These are phyloP conservation scores for Mycena metata DNA, from an alignment of 768 basidiomycete species.

Conservation along the genomic window DNA sequence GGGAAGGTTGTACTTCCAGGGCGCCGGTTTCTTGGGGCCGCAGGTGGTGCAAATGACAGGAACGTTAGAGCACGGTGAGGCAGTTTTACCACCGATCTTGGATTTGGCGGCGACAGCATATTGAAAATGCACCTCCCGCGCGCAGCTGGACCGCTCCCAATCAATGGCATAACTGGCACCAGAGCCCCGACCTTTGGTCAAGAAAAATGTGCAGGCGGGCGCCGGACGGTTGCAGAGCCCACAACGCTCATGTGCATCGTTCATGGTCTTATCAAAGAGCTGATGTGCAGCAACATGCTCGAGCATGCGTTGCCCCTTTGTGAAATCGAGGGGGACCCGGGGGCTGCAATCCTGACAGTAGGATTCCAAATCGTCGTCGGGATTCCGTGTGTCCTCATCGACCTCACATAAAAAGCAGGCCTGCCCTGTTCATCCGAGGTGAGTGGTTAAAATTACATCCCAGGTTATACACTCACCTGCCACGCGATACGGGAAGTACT, in stretches of 20 bases:
- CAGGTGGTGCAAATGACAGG: slow-evolving; percentile 2
- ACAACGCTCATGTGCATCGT: not conserved
- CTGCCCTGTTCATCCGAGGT: not conserved
- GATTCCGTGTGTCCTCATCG: not conserved
- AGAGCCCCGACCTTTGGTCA: not conserved
- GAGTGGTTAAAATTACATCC: too few species aligned
- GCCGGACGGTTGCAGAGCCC: not conserved
- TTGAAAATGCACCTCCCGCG: not conserved
- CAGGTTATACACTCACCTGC: not conserved
- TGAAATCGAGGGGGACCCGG: not conserved
- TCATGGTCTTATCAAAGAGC: not conserved
- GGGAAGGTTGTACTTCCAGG: slow-evolving; percentile 10
- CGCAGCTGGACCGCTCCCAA: not conserved
- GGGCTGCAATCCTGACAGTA: not conserved
- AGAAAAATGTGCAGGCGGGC: not conserved
- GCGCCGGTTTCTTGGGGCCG: slow-evolving; percentile 1
- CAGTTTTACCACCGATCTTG: not conserved
- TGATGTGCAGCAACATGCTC: slow-evolving; percentile 5
- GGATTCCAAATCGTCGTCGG: not conserved
- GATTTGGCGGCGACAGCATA: not conserved
- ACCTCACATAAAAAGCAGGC: slow-evolving; percentile 6
- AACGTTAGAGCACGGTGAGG: slow-evolving; percentile 10
- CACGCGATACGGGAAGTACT: not conserved
- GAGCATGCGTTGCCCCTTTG: not conserved
- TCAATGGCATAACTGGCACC: not conserved